Conservation (phyloP, 208 protist species). For the Lotmaria passim region DNA sequence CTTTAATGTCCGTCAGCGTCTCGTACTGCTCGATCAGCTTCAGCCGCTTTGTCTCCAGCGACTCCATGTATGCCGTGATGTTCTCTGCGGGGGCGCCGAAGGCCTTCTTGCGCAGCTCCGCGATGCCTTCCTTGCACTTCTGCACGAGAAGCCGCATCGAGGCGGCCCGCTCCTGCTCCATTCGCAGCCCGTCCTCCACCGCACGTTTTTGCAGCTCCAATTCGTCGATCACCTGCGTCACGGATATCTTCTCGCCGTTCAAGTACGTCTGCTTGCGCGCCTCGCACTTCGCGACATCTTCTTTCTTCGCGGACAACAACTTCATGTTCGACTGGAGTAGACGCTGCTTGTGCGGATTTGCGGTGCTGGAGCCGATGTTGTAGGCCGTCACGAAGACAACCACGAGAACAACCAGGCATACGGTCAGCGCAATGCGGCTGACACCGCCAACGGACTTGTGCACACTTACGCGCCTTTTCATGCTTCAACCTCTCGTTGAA, state of each 20-base stretch:
- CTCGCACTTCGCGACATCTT: constrained; percentile 1
- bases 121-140: constrained; percentile 19
- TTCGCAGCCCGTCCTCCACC: not conserved
- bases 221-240: constrained; percentile 14
- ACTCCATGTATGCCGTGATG: not conserved
- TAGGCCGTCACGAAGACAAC: constrained; percentile 27
- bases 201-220: constrained; percentile 6
- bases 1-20: not conserved
- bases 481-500: not conserved
- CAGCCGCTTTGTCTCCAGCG: not conserved
- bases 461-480: constrained; percentile 4
- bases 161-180: constrained; percentile 12
- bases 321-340: not conserved
- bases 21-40: constrained; percentile 2
- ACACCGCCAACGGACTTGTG: constrained; percentile 18
- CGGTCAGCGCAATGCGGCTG: not conserved
- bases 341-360: constrained; percentile 13
- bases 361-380: constrained; percentile 13
- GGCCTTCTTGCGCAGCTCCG: not conserved
- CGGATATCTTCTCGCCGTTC: constrained; percentile 6
- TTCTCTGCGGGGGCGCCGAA: constrained; percentile 8
- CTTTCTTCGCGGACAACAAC: constrained; percentile 1
- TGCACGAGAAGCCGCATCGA: constrained; percentile 14
- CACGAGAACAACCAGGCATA: constrained; percentile 12
- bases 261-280: not conserved